A percentile compares a stretch with the other conserved stretches of the same genome.
phyloP scores from a whole-genome alignment of 306 rosid genomes.

The Casuarina glauca region DNA sequence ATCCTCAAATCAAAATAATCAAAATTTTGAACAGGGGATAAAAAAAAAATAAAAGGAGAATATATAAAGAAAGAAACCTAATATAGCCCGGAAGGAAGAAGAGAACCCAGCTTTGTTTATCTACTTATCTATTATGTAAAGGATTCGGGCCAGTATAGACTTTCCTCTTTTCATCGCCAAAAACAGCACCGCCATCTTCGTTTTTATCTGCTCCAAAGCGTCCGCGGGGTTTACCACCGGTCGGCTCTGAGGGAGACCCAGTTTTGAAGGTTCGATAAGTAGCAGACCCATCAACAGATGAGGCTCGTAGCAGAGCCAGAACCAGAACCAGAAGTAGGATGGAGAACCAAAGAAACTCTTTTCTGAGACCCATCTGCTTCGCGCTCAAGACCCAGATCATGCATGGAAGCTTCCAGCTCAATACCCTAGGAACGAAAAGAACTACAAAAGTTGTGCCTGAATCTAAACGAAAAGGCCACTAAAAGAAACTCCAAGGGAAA shows the following conservation, averaged over 20 bases:
- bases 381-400: slow-evolving; percentile 26
- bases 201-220: slow-evolving; percentile 26
- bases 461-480: slow-evolving; percentile 38
- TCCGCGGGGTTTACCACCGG: slow-evolving; percentile 22
- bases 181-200: slow-evolving; percentile 21
- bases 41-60: background rate
- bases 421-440: slow-evolving; percentile 36
- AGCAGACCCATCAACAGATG: slow-evolving; percentile 34
- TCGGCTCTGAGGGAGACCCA: slow-evolving; percentile 29
- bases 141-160: slow-evolving; percentile 80
- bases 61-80: background rate
- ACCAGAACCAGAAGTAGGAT: slow-evolving; percentile 37
- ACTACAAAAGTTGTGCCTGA: slow-evolving; percentile 30
- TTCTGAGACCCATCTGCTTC: slow-evolving; percentile 38
- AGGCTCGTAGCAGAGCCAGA: slow-evolving; percentile 27
- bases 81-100: background rate
- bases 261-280: slow-evolving; percentile 37
- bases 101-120: slow-evolving; percentile 8
- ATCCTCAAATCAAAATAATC: background rate
- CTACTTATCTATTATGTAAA: slow-evolving; percentile 63
- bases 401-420: slow-evolving; percentile 52
- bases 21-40: background rate
- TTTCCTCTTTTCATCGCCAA: slow-evolving; percentile 62
- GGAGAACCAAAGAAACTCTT: slow-evolving; percentile 32
- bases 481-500: slow-evolving; percentile 15